Conservation (phyloP, 805 yeast genomes). For the Tetrapisispora phaffii region DNA sequence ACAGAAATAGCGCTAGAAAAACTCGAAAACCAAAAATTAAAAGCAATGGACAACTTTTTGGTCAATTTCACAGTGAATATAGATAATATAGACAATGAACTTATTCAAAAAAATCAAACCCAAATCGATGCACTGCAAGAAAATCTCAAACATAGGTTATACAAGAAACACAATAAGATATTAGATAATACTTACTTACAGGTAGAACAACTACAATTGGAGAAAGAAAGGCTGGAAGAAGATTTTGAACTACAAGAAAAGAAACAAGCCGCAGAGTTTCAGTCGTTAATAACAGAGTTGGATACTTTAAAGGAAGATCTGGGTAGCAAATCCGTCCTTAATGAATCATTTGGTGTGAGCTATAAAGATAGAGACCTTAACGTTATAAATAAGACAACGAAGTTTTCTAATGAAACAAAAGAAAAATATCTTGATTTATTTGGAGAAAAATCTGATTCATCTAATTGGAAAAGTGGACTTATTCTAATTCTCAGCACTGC, state of each 20-base stretch:
- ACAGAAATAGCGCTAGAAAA: conserved; percentile 44
- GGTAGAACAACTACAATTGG: conserved; percentile 4
- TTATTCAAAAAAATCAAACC: conserved; percentile 10
- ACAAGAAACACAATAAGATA: conserved; percentile 8
- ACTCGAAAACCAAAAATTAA: conserved; percentile 44
- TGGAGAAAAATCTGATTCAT: background rate
- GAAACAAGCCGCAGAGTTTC: conserved; percentile 7
- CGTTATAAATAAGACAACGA: background rate
- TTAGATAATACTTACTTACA: conserved; percentile 6
- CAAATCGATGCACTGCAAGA: conserved; percentile 10
- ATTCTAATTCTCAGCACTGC: conserved; percentile 10
- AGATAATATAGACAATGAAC: conserved; percentile 8
- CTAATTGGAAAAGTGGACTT: conserved; percentile 2
- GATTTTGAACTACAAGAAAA: conserved; percentile 1
- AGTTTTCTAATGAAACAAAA: background rate
- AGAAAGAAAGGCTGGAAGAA: conserved; percentile 3
- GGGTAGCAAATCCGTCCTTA: conserved; percentile 12
- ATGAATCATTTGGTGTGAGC: conserved; percentile 4
- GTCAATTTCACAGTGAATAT: conserved; percentile 32
- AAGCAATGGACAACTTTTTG: conserved; percentile 44
- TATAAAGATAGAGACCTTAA: background rate
- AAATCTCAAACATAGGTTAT: conserved; percentile 7
- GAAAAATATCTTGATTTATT: background rate
- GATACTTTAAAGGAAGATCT: conserved; percentile 15
- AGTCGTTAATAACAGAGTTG: conserved; percentile 10